Base-by-base conservation (phyloP, 2,329 filamentous ascomycete species). In the Whalleya microplaca region DNA sequence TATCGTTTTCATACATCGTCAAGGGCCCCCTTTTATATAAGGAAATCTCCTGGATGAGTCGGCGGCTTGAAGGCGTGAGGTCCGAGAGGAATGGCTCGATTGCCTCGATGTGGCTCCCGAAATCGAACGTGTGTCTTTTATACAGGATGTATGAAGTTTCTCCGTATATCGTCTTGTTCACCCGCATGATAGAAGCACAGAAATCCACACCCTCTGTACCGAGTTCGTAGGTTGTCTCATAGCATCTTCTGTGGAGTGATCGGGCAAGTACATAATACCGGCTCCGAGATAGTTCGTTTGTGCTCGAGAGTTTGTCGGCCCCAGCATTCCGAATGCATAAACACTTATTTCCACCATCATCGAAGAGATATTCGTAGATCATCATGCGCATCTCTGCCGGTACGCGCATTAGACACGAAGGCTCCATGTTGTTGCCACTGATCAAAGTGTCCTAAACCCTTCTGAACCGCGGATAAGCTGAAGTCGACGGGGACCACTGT, bases 121-220 rank as follows among this genome's bases (percentile, higher is more conserved):
- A 88, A 64, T 82, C 79, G 68, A 88, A 87, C 0, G 74, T 74
- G 66, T 86, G 82, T 53, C 69, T 73, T 7, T 74, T 75, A 69
- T 88, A 88, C 2, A 88, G 73, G 16, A 84, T 67, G 55, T 80
- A 76, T 3, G 80, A 73, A n/a, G 81, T 80, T 68, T 88, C 85
- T 56, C 76, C 73, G 67, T 86, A 76, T 48, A 86, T 73, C 51
- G 75, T 75, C 41, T 74, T 73, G 64, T 75, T 80, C 19, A 73
- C 75, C 48, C 71, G 65, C 76, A 84, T 72, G 64, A 82, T 73
- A 48, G 78, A 64, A 27, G 76, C 67, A 70, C 82, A 72, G 64
- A 80, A 67, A 50, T 67, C 59, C 43, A 72, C 62, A 10, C 67
- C 67, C 59, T 73, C 74, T 51, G 79, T 75, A 44, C 76, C 70